Conservation (phyloP, 768 basidiomycete genomes). For the Pisolithus sp. region DNA sequence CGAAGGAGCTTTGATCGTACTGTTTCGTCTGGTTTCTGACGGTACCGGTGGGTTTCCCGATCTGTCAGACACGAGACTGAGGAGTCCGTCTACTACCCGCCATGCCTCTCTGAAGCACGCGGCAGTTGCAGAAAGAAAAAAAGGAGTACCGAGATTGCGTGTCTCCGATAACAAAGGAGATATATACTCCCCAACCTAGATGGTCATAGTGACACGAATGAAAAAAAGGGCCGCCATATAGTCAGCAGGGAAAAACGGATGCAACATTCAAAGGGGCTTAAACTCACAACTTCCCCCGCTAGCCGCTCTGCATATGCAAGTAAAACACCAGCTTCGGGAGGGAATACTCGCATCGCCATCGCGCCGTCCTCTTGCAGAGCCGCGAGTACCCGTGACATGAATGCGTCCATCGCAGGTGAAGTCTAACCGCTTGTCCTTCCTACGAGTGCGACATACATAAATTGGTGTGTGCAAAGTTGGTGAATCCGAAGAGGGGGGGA, state of each 20-base stretch:
- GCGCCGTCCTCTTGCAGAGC: conserved; percentile 71
- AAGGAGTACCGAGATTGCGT: conserved; percentile 61
- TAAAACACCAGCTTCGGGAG: conserved; percentile 68
- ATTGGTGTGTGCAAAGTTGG: neutral
- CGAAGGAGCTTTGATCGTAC: conserved; percentile 15
- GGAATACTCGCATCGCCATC: conserved; percentile 82
- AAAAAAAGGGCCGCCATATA: conserved; percentile 1
- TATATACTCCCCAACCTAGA: conserved; percentile 83
- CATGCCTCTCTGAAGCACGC: conserved; percentile 87
- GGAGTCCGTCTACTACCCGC: conserved; percentile 74
- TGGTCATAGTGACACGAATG: conserved; percentile 1
- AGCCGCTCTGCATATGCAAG: conserved; percentile 79
- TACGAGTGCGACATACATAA: conserved; percentile 13
- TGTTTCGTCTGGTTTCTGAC: neutral
- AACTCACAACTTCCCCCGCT: conserved; percentile 73
- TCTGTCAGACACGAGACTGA: conserved; percentile 37
- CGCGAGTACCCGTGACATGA: conserved; percentile 64
- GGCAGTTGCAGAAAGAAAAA: conserved; percentile 79
- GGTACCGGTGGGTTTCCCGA: conserved; percentile 3
- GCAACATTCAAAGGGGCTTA: neutral
- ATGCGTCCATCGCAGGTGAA: conserved; percentile 93
- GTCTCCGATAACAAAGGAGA: conserved; percentile 70
- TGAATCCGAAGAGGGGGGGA: neutral
- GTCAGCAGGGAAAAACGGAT: neutral
- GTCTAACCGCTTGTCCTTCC: conserved; percentile 56